phyloP scores from a whole-genome alignment of 495 filamentous ascomycete species.

The Trichoderma erinaceum region DNA sequence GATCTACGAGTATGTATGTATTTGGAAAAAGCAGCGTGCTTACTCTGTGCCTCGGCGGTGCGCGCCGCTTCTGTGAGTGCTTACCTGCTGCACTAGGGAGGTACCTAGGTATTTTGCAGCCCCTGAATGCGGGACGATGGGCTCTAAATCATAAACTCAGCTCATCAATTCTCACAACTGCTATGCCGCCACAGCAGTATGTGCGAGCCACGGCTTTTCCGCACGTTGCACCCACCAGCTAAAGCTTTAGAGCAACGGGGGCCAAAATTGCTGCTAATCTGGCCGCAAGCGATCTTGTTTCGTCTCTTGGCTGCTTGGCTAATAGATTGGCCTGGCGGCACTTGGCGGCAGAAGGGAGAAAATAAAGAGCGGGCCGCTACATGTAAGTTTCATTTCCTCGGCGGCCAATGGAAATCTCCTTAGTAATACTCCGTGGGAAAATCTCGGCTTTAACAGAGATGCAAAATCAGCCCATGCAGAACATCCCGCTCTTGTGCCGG shows the following conservation, averaged over 20 bases:
- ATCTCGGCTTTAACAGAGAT: not conserved
- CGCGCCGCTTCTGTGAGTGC: no score
- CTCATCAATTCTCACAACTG: no score
- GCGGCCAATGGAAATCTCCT: not conserved
- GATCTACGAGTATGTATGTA: no score
- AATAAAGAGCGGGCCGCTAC: not conserved
- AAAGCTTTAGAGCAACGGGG: not conserved
- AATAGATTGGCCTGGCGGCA: no score
- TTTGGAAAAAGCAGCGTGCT: no score
- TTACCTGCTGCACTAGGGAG: no score
- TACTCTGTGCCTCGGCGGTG: no score
- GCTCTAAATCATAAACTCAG: no score
- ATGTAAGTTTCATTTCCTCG: not conserved
- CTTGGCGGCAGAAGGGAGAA: not conserved
- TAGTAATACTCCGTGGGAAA: not conserved
- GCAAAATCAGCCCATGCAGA: not conserved
- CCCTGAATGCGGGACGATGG: no score
- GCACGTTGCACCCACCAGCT: not conserved
- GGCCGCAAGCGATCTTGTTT: not conserved
- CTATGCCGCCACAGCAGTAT: not conserved
- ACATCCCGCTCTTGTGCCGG: not conserved
- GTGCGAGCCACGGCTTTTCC: not conserved
- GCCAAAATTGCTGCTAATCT: not conserved
- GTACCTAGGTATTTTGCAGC: no score
- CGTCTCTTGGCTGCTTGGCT: not conserved